Evolutionary conservation across 2,329 filamentous ascomycete species (phyloP).

Genomic region (Graphiopsis chlorocephala): DNA sequence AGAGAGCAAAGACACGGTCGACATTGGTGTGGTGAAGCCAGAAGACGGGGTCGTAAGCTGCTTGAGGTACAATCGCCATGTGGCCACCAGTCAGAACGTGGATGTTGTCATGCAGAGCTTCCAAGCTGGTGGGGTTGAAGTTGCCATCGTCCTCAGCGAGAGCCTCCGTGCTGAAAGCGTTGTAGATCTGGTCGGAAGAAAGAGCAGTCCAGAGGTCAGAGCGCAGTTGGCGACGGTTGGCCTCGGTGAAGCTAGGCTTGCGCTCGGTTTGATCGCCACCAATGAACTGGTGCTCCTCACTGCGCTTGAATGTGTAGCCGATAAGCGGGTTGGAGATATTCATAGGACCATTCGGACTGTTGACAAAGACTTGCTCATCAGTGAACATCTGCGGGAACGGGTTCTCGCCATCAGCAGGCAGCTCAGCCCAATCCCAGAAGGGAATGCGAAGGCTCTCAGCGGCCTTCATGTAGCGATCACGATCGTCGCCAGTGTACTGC

Average conservation of each 20-base stretch:
- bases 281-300: slow-evolving; percentile 15
- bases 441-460: slow-evolving; percentile 27
- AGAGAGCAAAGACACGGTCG: slow-evolving; percentile 21
- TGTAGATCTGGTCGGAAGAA: slow-evolving; percentile 16
- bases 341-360: slow-evolving; percentile 21
- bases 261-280: slow-evolving; percentile 10
- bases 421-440: slow-evolving; percentile 30
- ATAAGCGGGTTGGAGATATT: slow-evolving; percentile 18
- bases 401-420: slow-evolving; percentile 13
- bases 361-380: slow-evolving; percentile 23
- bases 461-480: slow-evolving; percentile 20
- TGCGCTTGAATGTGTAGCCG: slow-evolving; percentile 15
- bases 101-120: slow-evolving; percentile 17
- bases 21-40: slow-evolving; percentile 22
- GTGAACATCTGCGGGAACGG: slow-evolving; percentile 22
- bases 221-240: slow-evolving; percentile 13
- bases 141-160: slow-evolving; percentile 5
- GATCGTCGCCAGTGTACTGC: slow-evolving; percentile 6
- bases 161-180: slow-evolving; percentile 15
- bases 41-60: slow-evolving; percentile 24
- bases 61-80: slow-evolving; percentile 15
- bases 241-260: slow-evolving; percentile 14
- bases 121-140: slow-evolving; percentile 16
- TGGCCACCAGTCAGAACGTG: slow-evolving; percentile 18
- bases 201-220: slow-evolving; percentile 16